These are phyloP conservation scores for Juncus inflexus DNA, from an alignment of 176 grass and related monocot genomes.

Conservation along the genomic window DNA sequence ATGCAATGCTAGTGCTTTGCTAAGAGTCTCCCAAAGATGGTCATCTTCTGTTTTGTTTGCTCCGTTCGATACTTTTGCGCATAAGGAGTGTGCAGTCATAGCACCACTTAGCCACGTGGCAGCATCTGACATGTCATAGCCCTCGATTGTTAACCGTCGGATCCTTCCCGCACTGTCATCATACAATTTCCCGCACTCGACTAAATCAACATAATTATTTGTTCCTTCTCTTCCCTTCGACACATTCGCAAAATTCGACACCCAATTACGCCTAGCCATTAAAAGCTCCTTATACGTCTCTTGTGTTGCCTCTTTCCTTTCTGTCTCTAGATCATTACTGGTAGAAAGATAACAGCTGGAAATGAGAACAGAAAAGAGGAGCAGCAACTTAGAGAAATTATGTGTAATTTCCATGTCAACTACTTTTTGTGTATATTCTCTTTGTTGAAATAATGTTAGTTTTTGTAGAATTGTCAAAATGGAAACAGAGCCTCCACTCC, in stretches of 20 bases:
- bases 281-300: conserved; percentile 1
- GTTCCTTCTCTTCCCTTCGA: neutral
- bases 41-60: neutral
- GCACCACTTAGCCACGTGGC: conserved; percentile 28
- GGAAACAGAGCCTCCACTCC: too few species aligned
- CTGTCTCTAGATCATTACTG: neutral
- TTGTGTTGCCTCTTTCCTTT: neutral
- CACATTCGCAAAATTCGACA: neutral
- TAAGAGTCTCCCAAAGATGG: neutral
- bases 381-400: neutral
- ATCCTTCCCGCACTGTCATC: conserved; percentile 10
- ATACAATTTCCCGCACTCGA: conserved; percentile 17
- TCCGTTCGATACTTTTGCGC: conserved; percentile 9
- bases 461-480: too few species aligned
- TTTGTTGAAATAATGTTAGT: too few species aligned
- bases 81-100: conserved; percentile 21
- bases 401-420: conserved; percentile 1
- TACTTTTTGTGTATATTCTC: too few species aligned
- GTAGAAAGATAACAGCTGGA: too few species aligned
- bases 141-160: neutral
- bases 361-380: too few species aligned
- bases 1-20: conserved; percentile 17
- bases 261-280: neutral
- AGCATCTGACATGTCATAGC: conserved; percentile 15
- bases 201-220: neutral